Evolutionary conservation across 2,329 filamentous ascomycete species (phyloP).

Genomic region (Aspergillus tamarii): DNA sequence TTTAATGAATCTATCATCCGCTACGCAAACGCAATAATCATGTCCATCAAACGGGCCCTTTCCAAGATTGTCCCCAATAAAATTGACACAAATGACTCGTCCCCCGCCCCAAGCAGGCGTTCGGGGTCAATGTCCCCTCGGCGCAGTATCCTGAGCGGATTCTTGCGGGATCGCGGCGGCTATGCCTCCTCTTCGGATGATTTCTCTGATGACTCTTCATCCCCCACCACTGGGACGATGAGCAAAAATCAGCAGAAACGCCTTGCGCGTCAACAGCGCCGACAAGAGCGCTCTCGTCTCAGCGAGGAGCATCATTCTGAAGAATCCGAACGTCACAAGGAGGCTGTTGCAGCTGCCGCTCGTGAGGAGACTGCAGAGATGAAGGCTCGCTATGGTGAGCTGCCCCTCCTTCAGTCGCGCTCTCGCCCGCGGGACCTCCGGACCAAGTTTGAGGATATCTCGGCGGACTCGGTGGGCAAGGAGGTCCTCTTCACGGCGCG

Average conservation of each 20-base stretch:
- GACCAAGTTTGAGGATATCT: constrained; percentile 56
- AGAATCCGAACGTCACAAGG: constrained; percentile 42
- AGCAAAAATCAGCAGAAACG: constrained; percentile 53
- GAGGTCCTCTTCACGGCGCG: constrained; percentile 70
- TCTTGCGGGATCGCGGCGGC: constrained; percentile 45
- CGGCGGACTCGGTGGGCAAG: constrained; percentile 57
- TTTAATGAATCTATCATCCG: not conserved
- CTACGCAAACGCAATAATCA: constrained; percentile 31
- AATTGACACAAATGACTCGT: not conserved
- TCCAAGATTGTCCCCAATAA: constrained; percentile 40
- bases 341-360: constrained; percentile 50
- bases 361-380: constrained; percentile 62
- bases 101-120: constrained; percentile 9
- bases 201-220: constrained; percentile 41
- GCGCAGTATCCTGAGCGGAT: constrained; percentile 45
- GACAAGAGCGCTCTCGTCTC: constrained; percentile 42
- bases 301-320: constrained; percentile 49
- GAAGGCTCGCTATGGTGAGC: constrained; percentile 60
- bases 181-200: constrained; percentile 50
- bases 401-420: constrained; percentile 62
- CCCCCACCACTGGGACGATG: constrained; percentile 30
- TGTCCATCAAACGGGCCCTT: constrained; percentile 52
- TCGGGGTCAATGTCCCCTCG: constrained; percentile 33
- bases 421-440: constrained; percentile 53
- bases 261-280: constrained; percentile 44